phyloP scores from a whole-genome alignment of 2,329 filamentous ascomycete species.

The Juglanconis juglandina region DNA sequence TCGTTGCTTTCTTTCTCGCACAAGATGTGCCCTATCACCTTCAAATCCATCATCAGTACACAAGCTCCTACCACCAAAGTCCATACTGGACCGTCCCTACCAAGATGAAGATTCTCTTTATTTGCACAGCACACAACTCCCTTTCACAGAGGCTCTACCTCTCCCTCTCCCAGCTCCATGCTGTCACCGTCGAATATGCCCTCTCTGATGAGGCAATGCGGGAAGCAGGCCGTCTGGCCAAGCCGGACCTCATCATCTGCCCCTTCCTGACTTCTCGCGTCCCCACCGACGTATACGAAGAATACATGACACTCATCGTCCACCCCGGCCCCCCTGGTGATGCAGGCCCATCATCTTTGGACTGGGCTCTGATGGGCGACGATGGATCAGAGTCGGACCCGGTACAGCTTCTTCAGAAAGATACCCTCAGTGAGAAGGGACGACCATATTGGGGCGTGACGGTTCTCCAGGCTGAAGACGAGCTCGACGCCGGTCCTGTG shows the following conservation, averaged over 20 bases:
- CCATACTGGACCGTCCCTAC: not conserved
- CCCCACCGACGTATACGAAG: constrained; percentile 33
- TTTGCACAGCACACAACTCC: constrained; percentile 44
- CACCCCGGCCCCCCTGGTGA: constrained; percentile 41
- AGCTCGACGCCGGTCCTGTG: constrained; percentile 41
- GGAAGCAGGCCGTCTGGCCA: constrained; percentile 33
- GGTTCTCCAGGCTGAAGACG: constrained; percentile 36
- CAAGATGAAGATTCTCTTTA: constrained; percentile 32
- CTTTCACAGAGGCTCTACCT: constrained; percentile 38
- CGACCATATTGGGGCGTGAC: constrained; percentile 40
- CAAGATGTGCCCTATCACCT: no score
- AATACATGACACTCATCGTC: constrained; percentile 37
- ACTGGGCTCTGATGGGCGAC: constrained; percentile 41
- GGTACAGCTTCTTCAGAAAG: constrained; percentile 26
- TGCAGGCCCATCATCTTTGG: constrained; percentile 38
- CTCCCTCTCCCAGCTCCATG: constrained; percentile 31
- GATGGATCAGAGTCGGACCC: constrained; percentile 33
- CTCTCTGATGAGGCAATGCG: constrained; percentile 32
- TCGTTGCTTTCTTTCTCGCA: no score
- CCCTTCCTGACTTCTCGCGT: constrained; percentile 38
- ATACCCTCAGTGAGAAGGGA: constrained; percentile 26
- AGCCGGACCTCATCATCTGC: constrained; percentile 39
- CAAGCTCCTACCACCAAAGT: not conserved
- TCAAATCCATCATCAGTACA: no score
- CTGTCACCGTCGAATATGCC: constrained; percentile 38